Conservation (phyloP, 495 filamentous ascomycete species). For the Parathielavia appendiculata region DNA sequence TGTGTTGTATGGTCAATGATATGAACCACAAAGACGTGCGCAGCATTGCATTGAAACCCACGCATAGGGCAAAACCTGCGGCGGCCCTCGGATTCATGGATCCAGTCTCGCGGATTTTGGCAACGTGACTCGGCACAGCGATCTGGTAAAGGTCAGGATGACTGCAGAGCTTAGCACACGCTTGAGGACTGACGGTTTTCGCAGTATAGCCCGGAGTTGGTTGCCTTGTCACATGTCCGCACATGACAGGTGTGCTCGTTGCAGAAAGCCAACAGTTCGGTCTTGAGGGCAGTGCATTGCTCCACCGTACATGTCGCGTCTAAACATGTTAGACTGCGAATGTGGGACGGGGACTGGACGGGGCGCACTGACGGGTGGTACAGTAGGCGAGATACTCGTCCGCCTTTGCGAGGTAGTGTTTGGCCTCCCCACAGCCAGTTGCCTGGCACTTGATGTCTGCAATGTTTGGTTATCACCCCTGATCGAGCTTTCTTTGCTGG, state of each 20-base stretch:
- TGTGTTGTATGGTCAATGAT: background rate
- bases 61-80: conserved; percentile 23
- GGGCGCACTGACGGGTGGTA: conserved; percentile 23
- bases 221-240: conserved; percentile 25
- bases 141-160: conserved; percentile 11
- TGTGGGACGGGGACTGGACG: background rate
- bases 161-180: background rate
- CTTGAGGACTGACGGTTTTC: conserved; percentile 24
- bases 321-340: conserved; percentile 2
- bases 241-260: conserved; percentile 28
- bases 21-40: too few relatives aligned
- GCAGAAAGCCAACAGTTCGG: conserved; percentile 22
- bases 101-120: conserved; percentile 8
- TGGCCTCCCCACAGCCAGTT: conserved; percentile 18
- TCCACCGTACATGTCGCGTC: conserved; percentile 28
- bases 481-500: background rate
- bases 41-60: background rate
- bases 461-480: background rate
- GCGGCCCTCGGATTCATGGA: background rate
- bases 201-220: conserved; percentile 22
- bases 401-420: conserved; percentile 10
- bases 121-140: conserved; percentile 17
- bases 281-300: conserved; percentile 22
- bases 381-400: conserved; percentile 30
- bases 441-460: conserved; percentile 26